Base-by-base conservation (phyloP, 2,329 filamentous ascomycete species). In the Penicillium sp. region DNA sequence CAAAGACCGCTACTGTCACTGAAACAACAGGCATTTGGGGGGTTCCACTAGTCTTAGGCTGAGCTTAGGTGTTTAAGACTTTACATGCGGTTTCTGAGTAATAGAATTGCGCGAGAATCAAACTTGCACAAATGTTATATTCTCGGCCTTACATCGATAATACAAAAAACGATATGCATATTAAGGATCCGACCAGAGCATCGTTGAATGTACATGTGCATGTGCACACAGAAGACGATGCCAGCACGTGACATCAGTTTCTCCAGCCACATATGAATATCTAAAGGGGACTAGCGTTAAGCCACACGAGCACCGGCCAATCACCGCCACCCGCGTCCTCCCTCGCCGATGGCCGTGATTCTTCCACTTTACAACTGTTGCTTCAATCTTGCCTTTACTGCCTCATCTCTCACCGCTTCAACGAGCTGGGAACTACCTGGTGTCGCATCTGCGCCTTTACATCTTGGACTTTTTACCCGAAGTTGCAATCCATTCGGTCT, bases 251-350 rank as follows among this genome's bases (percentile, higher is more conserved):
- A 51, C 7, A 36, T 23, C 7, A 14, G 3, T 2, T 9, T 1
- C 3, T 19, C 34, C 32, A 54, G 51, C 51, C 51, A 54, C 51
- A 50, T 7, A 4, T 11, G 11, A 2, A 4, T 30, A 3, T 41
- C 41, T 23, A 7, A 41, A 49, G 13, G 30, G 46, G 23, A 32
- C 27, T 47, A 47, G 49, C 13, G 19, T 30, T 26, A 26, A 51
- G 55, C 58, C 53, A 59, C 54, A 47, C 7, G 7, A 47, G 43
- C 35, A 46, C 44, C 41, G 46, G 27, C 56, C 53, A 61, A 58
- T 57, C 61, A 61, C 61, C 56, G 58, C 59, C 49, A 59, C 49
- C 54, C 53, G 55, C 55, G 51, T 61, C 44, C 57, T 62, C 58
- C 59, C 38, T 64, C 60, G 60, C 53, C 56, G 56, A 54, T 48